Evolutionary conservation across 768 basidiomycete genomes (phyloP), one percentile per base, ranked within the genome.

Genomic region (Clitopilus hobsonii): DNA sequence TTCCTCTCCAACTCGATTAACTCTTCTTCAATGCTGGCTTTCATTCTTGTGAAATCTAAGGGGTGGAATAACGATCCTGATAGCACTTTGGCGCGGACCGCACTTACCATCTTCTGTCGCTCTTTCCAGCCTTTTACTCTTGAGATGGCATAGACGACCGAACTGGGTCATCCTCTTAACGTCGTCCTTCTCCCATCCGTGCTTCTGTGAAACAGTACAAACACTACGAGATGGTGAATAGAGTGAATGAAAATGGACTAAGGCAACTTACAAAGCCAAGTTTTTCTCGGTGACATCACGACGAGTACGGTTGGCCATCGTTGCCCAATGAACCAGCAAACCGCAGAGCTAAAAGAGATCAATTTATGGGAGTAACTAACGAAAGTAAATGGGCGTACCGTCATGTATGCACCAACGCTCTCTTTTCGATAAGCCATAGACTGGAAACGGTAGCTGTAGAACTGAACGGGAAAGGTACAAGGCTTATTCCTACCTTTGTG

Each of bases 171-270:
- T 67, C 11, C 67, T 67, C 28, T 78, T 27, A 22, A 87, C 64
- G 57, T 83, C 75, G 23, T 57, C 59, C 13, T 66, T 60, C 1
- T 69, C 55, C 73, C 79, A 84, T 5, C 81, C 81, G 57, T 76
- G 61, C 3, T 47, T n/a, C 0, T 45, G 11, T 0, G 79, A 75
- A 58, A 0, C 0, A 0, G 49, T 60, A 65, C 18, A 70, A 71
- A 51, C 83, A 84, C 49, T 7, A 57, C 27, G 11, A 23, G 25
- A 30, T 11, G 18, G n/a, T n/a, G n/a, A n/a, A n/a, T n/a, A n/a
- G n/a, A n/a, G n/a, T n/a, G n/a, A n/a, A n/a, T n/a, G n/a, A 26
- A 16, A 41, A 55, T 38, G 20, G 36, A 16, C 14, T n/a, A 14
- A 22, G 52, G 5, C 24, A 6, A 63, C 64, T 52, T 38, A 72